phyloP scores from a whole-genome alignment of 768 basidiomycete species.

The Lentinula detonsa region DNA sequence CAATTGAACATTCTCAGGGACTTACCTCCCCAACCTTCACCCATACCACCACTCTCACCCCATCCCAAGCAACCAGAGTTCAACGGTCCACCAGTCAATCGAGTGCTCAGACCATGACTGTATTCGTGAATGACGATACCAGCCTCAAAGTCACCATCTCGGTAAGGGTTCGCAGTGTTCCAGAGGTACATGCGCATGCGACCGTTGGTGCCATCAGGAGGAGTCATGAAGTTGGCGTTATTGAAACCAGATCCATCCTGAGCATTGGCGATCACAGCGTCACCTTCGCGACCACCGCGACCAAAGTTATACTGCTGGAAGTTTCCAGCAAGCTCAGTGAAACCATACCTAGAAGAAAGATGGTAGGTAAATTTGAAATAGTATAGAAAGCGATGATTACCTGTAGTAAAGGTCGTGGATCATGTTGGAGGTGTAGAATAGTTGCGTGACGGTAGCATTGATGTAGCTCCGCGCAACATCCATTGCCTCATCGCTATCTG shows the following conservation, averaged over 20 bases:
- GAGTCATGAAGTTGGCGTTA: conserved; percentile 89
- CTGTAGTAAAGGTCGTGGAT: conserved; percentile 81
- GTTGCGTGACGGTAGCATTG: conserved; percentile 79
- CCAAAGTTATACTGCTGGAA: conserved; percentile 99
- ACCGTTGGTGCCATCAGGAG: conserved; percentile 79
- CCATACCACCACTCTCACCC: conserved; percentile 97
- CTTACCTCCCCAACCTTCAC: conserved; percentile 89
- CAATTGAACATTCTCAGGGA: neutral
- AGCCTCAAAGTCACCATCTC: conserved; percentile 94
- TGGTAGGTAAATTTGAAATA: neutral
- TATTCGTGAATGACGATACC: conserved; percentile 95
- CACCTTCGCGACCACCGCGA: conserved; percentile 78
- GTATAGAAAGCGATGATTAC: conserved; percentile 17
- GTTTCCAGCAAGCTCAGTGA: conserved; percentile 88
- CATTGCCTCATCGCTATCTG: conserved; percentile 49
- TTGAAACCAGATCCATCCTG: conserved; percentile 94
- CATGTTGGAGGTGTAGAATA: conserved; percentile 84
- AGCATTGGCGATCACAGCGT: conserved; percentile 91
- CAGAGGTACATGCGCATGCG: conserved; percentile 97
- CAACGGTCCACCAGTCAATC: conserved; percentile 88
- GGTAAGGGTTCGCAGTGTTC: conserved; percentile 85
- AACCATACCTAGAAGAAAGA: conserved; percentile 64
- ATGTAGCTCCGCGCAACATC: conserved; percentile 78
- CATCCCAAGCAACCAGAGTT: conserved; percentile 94
- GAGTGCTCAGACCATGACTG: conserved; percentile 86